Base-by-base conservation (phyloP, 2,329 filamentous ascomycete species). In the Fusarium gaditjirri region DNA sequence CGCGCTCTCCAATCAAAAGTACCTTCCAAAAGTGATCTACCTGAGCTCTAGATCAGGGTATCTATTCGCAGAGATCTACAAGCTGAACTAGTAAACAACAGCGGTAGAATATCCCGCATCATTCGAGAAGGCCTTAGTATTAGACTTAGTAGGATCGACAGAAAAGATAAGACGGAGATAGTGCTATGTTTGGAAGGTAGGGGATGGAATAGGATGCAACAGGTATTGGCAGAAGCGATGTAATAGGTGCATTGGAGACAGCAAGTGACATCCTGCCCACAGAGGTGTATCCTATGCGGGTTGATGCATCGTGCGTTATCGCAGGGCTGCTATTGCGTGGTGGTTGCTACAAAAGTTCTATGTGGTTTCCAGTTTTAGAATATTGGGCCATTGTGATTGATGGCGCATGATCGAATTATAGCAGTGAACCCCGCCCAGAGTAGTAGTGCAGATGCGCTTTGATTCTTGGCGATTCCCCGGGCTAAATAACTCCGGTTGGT, bases 261-360 rank as follows among this genome's bases (percentile, higher is more conserved):
- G 19, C 29, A 43, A 33, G 42, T 29, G 36, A 33, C 31, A 62
- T 16, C 35, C n/a, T 50, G 29, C 29, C 47, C 29, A 25, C n/a
- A 56, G 35, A 47, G 36, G 46, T 46, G 35, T 13, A 35, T 39
- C 21, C 13, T 35, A 36, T 55, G 36, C 21, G 17, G 43, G 60
- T 33, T 36, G 36, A 49, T 44, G 60, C 29, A n/a, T n/a, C n/a
- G 31, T 67, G 61, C 64, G 64, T 67, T 67, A 67, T 67, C 64
- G 54, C 56, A 67, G 42, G 43, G 61, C 46, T 46, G 62, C 31
- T 61, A 67, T 67, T 67, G 64, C 64, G 53, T 67, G 39, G 56
- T 31, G 35, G 44, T 23, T 36, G n/a, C 62, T 67, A 67, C 64
- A 67, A 67, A 67, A 60, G 64, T 31, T 61, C 62, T 61, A 25